Conservation (phyloP, 306 rosid genomes). For the Ormosia semicastrata region DNA sequence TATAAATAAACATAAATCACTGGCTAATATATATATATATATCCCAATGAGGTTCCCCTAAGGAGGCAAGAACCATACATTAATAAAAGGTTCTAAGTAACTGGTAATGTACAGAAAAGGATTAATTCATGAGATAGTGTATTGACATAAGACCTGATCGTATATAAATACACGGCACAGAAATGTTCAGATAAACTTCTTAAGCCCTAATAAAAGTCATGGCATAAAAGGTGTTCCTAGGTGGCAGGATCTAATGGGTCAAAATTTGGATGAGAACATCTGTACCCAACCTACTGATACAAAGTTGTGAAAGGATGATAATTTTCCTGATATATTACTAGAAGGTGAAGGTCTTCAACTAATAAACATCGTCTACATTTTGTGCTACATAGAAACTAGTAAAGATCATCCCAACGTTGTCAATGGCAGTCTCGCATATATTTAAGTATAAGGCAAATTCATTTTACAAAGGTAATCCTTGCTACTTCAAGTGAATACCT, state of each 20-base stretch:
- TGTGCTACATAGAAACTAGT: neutral
- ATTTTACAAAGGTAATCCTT: neutral
- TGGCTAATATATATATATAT: neutral
- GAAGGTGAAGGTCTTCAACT: neutral
- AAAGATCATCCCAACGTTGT: constrained; percentile 1
- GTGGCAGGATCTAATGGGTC: neutral
- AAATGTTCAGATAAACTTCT: constrained; percentile 10
- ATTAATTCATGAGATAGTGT: neutral
- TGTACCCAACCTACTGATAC: neutral
- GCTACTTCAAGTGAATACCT: constrained; percentile 30
- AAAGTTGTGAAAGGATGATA: neutral
- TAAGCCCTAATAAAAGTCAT: neutral
- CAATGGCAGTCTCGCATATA: neutral
- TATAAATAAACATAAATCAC: neutral
- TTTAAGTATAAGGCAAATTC: neutral
- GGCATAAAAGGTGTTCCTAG: neutral
- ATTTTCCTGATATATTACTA: neutral
- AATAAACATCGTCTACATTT: constrained; percentile 8
- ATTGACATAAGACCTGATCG: neutral
- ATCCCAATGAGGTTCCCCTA: neutral
- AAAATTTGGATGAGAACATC: neutral
- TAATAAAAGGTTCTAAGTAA: neutral
- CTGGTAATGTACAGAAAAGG: neutral
- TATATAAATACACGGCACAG: neutral
- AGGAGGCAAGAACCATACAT: neutral